phyloP scores from a whole-genome alignment of 352 stramenopile genomes.

The Pythium coloratum region DNA sequence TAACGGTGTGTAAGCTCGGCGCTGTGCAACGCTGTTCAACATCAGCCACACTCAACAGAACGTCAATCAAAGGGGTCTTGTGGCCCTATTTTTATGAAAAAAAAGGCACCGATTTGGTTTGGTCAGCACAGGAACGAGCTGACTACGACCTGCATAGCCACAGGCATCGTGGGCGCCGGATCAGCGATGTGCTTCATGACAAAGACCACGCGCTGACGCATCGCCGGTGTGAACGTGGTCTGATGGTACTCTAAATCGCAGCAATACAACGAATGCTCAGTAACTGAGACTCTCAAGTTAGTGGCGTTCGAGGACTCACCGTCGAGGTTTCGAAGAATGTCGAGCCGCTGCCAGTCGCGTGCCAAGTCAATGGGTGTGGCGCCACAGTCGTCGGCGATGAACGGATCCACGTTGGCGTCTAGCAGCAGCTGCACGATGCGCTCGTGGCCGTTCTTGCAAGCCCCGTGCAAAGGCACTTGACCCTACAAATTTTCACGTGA shows the following conservation, averaged over 20 bases:
- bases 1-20: background rate
- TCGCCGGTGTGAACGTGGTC: conserved; percentile 8
- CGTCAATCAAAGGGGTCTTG: conserved; percentile 1
- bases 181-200: background rate
- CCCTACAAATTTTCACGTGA: conserved; percentile 30
- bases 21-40: background rate
- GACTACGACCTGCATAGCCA: conserved; percentile 10
- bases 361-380: conserved; percentile 55
- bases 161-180: background rate
- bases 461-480: conserved; percentile 50
- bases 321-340: conserved; percentile 47
- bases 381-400: conserved; percentile 50
- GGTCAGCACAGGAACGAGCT: conserved; percentile 23
- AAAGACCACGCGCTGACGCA: conserved; percentile 12
- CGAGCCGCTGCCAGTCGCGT: conserved; percentile 52
- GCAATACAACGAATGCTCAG: background rate
- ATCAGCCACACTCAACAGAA: background rate
- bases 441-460: conserved; percentile 59
- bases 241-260: conserved; percentile 12
- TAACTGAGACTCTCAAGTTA: background rate
- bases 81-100: conserved; percentile 18
- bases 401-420: conserved; percentile 34
- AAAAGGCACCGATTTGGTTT: background rate
- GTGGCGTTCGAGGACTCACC: conserved; percentile 23
- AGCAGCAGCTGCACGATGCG: conserved; percentile 46